phyloP scores from a whole-genome alignment of 2,329 filamentous ascomycete genomes.

The Apiospora saccharicola region DNA sequence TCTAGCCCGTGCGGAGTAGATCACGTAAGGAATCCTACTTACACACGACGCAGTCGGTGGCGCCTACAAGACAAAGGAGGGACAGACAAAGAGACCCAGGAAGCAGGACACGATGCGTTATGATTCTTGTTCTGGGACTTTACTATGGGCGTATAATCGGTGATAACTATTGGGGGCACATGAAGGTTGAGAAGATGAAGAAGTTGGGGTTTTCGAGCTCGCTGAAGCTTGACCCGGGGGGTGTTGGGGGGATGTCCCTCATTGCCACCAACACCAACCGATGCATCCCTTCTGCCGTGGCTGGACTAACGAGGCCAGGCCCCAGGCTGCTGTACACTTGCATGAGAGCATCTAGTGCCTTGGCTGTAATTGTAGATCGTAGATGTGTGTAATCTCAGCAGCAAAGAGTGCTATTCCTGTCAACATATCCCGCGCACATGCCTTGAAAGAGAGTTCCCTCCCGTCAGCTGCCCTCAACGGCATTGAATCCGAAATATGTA shows the following conservation, averaged over 20 bases:
- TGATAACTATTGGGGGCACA: background rate
- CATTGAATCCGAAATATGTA: background rate
- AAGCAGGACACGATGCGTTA: background rate
- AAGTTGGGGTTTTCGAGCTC: background rate
- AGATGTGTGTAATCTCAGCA: background rate
- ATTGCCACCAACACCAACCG: background rate
- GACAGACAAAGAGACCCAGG: background rate
- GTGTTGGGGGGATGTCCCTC: slow-evolving; percentile 7
- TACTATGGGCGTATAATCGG: background rate
- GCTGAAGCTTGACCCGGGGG: background rate
- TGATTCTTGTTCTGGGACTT: background rate
- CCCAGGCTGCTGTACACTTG: background rate
- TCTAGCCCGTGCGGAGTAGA: slow-evolving; percentile 5
- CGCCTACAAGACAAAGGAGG: background rate
- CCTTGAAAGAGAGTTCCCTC: background rate
- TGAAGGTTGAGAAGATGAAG: background rate
- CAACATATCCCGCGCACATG: background rate
- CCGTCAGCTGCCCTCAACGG: background rate
- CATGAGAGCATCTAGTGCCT: background rate
- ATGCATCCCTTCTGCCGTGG: background rate
- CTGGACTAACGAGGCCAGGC: background rate
- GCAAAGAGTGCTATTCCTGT: background rate
- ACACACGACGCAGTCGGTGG: slow-evolving; percentile 12
- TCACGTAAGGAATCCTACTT: slow-evolving; percentile 5
- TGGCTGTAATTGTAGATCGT: background rate